Evolutionary conservation across 2,329 filamentous ascomycete genomes (phyloP).

Genomic region (Fusarium sp.): DNA sequence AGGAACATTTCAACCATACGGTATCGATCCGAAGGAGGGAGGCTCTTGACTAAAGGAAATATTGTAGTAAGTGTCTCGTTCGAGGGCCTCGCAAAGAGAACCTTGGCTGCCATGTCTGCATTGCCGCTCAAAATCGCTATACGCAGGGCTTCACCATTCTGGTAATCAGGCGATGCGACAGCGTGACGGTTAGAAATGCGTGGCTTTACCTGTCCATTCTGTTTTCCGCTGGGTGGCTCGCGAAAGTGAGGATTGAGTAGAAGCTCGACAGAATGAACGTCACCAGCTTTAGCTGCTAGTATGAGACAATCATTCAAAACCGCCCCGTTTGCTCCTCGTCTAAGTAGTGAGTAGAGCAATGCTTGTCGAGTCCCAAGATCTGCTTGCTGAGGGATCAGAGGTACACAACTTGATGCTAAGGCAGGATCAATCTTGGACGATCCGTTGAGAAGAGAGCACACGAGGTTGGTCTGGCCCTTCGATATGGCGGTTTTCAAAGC

Average conservation of each 20-base stretch:
- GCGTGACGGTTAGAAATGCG: slow-evolving; percentile 57
- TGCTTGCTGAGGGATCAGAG: slow-evolving; percentile 60
- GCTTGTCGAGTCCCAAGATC: slow-evolving; percentile 57
- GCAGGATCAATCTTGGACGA: slow-evolving; percentile 55
- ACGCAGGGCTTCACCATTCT: slow-evolving; percentile 62
- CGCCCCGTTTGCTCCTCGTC: slow-evolving; percentile 61
- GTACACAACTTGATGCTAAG: slow-evolving; percentile 63
- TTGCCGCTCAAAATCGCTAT: slow-evolving; percentile 61
- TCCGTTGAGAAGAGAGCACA: slow-evolving; percentile 59
- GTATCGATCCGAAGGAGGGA: slow-evolving; percentile 57
- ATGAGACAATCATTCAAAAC: slow-evolving; percentile 62
- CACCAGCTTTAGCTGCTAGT: slow-evolving; percentile 60
- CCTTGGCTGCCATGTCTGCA: slow-evolving; percentile 55
- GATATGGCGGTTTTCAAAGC: slow-evolving; percentile 61
- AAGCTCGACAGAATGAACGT: slow-evolving; percentile 59
- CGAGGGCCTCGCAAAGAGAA: slow-evolving; percentile 60
- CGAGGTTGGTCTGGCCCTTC: slow-evolving; percentile 58
- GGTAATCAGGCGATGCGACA: slow-evolving; percentile 64
- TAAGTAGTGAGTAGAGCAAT: slow-evolving; percentile 59
- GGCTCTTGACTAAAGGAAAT: slow-evolving; percentile 60
- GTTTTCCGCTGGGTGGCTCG: slow-evolving; percentile 38
- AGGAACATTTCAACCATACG: slow-evolving; percentile 63
- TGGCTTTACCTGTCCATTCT: slow-evolving; percentile 34
- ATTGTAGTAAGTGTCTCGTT: slow-evolving; percentile 59
- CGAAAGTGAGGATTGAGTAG: slow-evolving; percentile 62